phyloP scores from a whole-genome alignment of 225 moss, liverwort and hornwort species.

The Straminergon stramineum region DNA sequence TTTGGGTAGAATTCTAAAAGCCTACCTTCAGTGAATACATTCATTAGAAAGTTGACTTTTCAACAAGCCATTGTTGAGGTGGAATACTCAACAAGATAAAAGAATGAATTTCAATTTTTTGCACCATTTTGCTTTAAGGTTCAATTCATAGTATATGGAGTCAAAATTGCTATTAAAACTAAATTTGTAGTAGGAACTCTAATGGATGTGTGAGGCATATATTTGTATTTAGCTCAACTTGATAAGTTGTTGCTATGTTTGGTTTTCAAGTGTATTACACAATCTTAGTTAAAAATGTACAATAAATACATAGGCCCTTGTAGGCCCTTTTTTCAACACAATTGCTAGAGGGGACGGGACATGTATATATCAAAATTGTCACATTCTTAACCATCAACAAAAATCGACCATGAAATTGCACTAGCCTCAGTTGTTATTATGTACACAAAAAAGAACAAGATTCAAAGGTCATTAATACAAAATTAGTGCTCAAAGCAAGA shows the following conservation, averaged over 20 bases:
- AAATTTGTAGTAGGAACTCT: background rate
- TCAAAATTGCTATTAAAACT: background rate
- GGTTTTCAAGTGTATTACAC: background rate
- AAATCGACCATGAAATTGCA: accelerated
- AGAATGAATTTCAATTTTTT: background rate
- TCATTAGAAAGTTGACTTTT: background rate
- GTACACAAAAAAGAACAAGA: background rate
- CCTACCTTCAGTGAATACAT: accelerated
- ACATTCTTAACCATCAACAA: background rate
- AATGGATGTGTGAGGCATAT: background rate
- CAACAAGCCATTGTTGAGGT: background rate
- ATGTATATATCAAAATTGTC: background rate
- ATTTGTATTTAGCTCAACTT: accelerated
- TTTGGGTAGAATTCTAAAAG: background rate
- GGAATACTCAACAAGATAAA: background rate
- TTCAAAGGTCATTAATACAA: no score
- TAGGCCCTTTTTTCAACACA: background rate
- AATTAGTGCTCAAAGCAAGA: no score
- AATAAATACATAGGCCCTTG: background rate
- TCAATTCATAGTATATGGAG: background rate
- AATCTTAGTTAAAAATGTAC: background rate
- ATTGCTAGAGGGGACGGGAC: accelerated
- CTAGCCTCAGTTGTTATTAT: background rate
- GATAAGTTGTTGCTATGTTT: background rate
- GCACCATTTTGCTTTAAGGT: background rate